Evolutionary conservation across 2,329 filamentous ascomycete genomes (phyloP).

Genomic region (Epichloe festucae): DNA sequence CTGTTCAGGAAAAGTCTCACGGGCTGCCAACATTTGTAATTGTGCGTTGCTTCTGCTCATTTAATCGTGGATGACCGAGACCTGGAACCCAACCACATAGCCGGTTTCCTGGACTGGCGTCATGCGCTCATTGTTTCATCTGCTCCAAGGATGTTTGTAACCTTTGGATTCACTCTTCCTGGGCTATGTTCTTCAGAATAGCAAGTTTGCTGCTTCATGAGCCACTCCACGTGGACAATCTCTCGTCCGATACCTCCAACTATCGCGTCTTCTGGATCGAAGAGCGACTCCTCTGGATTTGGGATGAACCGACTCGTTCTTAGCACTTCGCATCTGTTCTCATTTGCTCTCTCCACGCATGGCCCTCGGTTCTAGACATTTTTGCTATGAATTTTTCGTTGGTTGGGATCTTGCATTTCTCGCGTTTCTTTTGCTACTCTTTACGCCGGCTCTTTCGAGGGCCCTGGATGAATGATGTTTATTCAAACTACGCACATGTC

Average conservation of each 20-base stretch:
- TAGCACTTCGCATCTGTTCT: constrained; percentile 2
- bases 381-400: constrained; percentile 12
- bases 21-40: constrained; percentile 9
- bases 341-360: constrained; percentile 1
- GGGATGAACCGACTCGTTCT: constrained; percentile 4
- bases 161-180: constrained; percentile 11
- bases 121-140: constrained; percentile 11
- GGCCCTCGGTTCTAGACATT: constrained; percentile 1
- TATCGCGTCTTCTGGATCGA: constrained; percentile 9
- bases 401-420: constrained; percentile 7
- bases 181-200: constrained; percentile 14
- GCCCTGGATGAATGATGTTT: constrained; percentile 21
- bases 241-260: constrained; percentile 11
- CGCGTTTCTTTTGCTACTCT: background rate
- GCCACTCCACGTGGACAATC: constrained; percentile 14
- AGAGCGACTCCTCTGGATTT: background rate
- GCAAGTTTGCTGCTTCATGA: constrained; percentile 18
- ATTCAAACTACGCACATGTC: constrained; percentile 10
- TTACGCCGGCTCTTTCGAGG: constrained; percentile 5
- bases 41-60: constrained; percentile 14
- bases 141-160: constrained; percentile 13
- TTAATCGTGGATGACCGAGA: constrained; percentile 17
- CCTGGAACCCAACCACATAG: constrained; percentile 12
- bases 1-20: background rate
- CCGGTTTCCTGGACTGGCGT: constrained; percentile 14